Evolutionary conservation across 495 filamentous ascomycete species (phyloP), one percentile per base, ranked within the genome.

Genomic region (Cercophora samala): DNA sequence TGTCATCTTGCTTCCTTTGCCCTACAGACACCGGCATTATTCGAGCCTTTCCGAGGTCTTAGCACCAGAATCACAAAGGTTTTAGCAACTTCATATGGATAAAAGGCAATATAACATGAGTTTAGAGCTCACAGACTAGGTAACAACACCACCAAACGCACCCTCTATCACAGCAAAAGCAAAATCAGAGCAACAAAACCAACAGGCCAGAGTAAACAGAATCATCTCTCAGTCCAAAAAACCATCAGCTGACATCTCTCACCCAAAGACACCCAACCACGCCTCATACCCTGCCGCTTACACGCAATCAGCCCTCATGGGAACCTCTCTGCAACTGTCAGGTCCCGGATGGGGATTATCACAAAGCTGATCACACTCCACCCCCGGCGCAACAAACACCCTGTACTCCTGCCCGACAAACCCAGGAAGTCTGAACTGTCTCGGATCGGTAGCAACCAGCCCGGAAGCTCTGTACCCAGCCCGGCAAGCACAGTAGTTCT

Each of bases 341-440:
- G 65, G 67, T 0, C 70, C 70, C 13, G 67, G 70, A 11, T 32
- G 24, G 18, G 70, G 68, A 52, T 24, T 68, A 37, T 65, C 51
- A 65, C 70, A 72, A 18, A 68, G 70, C 21, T 26, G 59, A 55
- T 72, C 65, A 51, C 70, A 72, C 25, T 69, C 70, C 24, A 70
- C 61, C 25, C 70, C 70, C 0, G 70, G 70, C 46, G 67, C 70
- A 0, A 72, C 70, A 64, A 72, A 72, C 4, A 72, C 70, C 1
- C 67, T 25, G 56, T 68, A 68, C 52, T 69, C 70, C 65, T 72
- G 70, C 4, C 70, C 70, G 18, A 26, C 29, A 24, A 72, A 68
- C 25, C 24, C 32, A 46, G 37, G 37, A 29, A 72, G 63, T 17
- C 70, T 19, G 60, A 72, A 72, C 65, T 72, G 70, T 11, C 67